These are phyloP conservation scores for Phlyctochytrium bullatum DNA, from an alignment of 192 early-diverging fungal genomes.

Conservation along the genomic window DNA sequence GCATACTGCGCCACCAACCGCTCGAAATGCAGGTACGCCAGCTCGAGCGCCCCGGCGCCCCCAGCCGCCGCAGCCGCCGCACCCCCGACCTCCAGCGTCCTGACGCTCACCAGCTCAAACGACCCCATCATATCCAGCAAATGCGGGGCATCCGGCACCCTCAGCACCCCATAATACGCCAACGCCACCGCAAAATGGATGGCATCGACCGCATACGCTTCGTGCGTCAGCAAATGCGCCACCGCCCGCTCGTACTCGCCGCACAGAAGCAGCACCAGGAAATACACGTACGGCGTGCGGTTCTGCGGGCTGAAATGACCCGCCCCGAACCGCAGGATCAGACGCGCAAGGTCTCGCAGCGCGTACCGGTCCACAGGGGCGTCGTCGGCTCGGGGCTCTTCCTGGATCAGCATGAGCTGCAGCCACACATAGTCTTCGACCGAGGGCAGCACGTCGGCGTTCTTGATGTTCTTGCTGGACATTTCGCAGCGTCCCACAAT, in stretches of 20 bases:
- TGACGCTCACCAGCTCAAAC: conserved; percentile 8
- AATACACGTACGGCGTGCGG: conserved; percentile 60
- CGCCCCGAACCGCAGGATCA: conserved; percentile 67
- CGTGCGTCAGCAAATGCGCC: conserved; percentile 63
- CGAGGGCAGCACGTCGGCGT: conserved; percentile 63
- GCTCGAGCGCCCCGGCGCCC: conserved; percentile 9
- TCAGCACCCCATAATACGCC: conserved; percentile 75
- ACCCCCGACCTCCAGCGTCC: conserved; percentile 12
- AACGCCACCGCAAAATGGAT: conserved; percentile 88
- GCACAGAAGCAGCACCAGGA: conserved; percentile 77
- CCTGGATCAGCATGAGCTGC: conserved; percentile 72
- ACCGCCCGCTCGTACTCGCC: conserved; percentile 92
- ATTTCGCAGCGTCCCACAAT: conserved; percentile 88
- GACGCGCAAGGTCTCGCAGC: conserved; percentile 64
- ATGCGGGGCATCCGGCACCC: conserved; percentile 58
- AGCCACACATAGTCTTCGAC: conserved; percentile 96
- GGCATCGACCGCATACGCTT: conserved; percentile 70
- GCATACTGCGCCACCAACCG: conserved; percentile 49
- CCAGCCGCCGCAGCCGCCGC: conserved; percentile 13
- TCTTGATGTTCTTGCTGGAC: conserved; percentile 52
- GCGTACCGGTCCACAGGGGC: conserved; percentile 57
- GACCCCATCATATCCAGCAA: conserved; percentile 38
- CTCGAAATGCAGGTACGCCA: conserved; percentile 49
- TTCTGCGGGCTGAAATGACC: conserved; percentile 63
- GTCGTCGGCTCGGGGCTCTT: conserved; percentile 35